A percentile compares a stretch with the other conserved stretches of the same genome.
Conservation (phyloP, 305 asterid species). For the Plantago rigida region DNA sequence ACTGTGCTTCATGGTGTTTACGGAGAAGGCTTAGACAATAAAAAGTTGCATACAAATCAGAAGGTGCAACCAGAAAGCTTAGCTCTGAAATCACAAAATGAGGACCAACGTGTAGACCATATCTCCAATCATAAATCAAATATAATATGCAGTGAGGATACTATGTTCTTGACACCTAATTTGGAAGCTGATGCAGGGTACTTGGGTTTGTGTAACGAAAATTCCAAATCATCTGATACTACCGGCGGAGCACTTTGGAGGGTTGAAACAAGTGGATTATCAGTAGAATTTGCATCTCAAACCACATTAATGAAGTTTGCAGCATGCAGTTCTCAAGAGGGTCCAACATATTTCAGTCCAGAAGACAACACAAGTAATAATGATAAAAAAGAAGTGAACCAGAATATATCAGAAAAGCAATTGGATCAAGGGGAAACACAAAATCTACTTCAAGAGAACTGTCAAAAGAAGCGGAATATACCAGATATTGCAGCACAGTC, state of each 20-base stretch:
- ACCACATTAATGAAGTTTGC: conserved; percentile 13
- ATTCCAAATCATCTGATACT: conserved; percentile 24
- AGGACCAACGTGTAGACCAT: conserved; percentile 27
- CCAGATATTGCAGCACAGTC: conserved; percentile 29
- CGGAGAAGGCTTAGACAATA: conserved; percentile 30
- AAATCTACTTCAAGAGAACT: conserved; percentile 30
- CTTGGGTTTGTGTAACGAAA: conserved; percentile 26
- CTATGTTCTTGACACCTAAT: conserved; percentile 27
- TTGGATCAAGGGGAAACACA: conserved; percentile 26
- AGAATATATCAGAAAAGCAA: conserved; percentile 27
- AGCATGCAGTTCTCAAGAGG: not conserved
- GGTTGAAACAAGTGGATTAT: conserved; percentile 47
- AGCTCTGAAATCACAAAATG: conserved; percentile 30
- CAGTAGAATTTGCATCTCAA: conserved; percentile 12
- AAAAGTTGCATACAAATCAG: conserved; percentile 22
- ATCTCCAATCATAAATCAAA: conserved; percentile 24
- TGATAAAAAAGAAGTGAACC: conserved; percentile 11
- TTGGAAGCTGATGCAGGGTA: conserved; percentile 25
- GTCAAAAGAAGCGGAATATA: conserved; percentile 33
- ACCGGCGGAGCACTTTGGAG: conserved; percentile 33
- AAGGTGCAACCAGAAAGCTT: conserved; percentile 28
- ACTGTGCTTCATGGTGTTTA: conserved; percentile 38
- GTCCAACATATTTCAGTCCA: not conserved
- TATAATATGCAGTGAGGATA: conserved; percentile 25
- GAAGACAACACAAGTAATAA: not conserved